A percentile compares a stretch with the other conserved stretches of the same genome.
Evolutionary conservation across 73 alveolate species (phyloP).

Genomic region (Breviolum minutum): DNA sequence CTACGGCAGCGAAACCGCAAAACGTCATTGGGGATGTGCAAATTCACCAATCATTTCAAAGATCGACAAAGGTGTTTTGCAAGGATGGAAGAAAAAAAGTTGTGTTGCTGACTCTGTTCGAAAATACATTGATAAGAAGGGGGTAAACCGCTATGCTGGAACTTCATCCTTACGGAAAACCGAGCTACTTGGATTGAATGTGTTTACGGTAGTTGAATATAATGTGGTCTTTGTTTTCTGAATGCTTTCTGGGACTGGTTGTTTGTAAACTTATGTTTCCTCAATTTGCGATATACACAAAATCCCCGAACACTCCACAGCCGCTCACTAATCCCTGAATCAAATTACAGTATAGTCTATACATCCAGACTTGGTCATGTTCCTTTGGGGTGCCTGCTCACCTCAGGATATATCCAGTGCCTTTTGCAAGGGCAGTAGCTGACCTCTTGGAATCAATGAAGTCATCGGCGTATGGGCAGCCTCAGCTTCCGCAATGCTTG

Average conservation of each 20-base stretch:
- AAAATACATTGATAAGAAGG: not conserved
- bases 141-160: not conserved
- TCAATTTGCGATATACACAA: no score
- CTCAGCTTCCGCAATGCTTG: not conserved
- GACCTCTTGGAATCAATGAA: not conserved
- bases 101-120: not conserved
- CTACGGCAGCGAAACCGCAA: not conserved
- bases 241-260: no score
- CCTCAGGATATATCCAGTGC: conserved; percentile 3
- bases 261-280: no score
- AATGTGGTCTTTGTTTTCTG: no score
- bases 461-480: not conserved
- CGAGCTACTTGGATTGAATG: not conserved
- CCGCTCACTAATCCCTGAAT: no score
- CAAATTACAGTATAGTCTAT: not conserved
- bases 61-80: not conserved
- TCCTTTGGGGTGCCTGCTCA: not conserved
- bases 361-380: not conserved
- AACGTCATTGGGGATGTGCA: conserved; percentile 13
- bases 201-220: no score
- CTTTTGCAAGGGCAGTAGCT: not conserved
- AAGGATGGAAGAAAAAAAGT: not conserved
- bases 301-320: no score
- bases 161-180: not conserved
- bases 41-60: not conserved